Base-by-base conservation (phyloP, 2,329 filamentous ascomycete species). In the Calonectria honghensis region DNA sequence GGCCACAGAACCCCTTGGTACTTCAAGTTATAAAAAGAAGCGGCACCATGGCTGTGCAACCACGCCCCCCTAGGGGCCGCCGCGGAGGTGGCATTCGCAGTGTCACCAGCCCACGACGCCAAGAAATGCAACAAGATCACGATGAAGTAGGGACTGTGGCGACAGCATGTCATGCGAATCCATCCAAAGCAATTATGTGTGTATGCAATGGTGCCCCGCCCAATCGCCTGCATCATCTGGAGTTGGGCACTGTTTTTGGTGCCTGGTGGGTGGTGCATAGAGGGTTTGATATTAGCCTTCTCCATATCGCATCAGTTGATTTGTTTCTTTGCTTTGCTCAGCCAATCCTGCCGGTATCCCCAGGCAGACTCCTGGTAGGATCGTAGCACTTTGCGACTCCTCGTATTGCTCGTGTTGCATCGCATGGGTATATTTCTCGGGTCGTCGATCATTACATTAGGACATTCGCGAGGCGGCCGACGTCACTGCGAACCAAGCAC, bases 21-120 rank as follows among this genome's bases (percentile, higher is more conserved):
- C 54, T 67, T 27, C 75, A 73, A 75, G 72, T 79, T 79, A 81
- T 77, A 80, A 81, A 81, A 81, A 81, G 79, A 81, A 80, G 78
- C 79, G 77, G 73, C 68, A 48, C 45, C 75, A 81, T 78, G 79
- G 79, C 79, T 78, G 79, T 81, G 79, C 79, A 81, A 76, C 77
- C 66, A 59, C 66, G 35, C 59, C 51, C 59, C 50, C 52, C 41
- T 52, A 14, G 41, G 32, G 59, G 61, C 35, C 31, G 48, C 39
- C 35, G 57, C 50, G 35, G 37, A 45, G 59, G 71, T 64, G 48
- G 66, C 50, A 70, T 48, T 39, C 50, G 48, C 39, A 52, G 66
- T 61, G 70, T 68, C 66, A 70, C 61, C 70, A 68, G 70, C 67
- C 66, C 73, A 54, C 11, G 37, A 16, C 71, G 73, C 73, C 73